Evolutionary conservation across 768 basidiomycete genomes (phyloP).

Genomic region (Roridomyces roridus): DNA sequence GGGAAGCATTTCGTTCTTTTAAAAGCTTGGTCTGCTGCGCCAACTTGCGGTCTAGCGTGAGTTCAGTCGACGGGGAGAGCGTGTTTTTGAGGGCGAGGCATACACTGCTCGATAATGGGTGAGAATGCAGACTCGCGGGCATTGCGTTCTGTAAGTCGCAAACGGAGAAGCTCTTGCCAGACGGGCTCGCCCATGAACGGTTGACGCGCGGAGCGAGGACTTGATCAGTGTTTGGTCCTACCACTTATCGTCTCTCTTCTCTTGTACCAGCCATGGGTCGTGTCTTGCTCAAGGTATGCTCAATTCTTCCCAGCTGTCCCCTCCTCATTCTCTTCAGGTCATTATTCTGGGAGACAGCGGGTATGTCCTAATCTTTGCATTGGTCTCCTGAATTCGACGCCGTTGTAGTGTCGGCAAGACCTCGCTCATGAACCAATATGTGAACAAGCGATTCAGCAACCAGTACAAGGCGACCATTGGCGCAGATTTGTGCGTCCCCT

Average conservation of each 20-base stretch:
- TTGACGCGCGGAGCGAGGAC: background rate
- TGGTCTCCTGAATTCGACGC: conserved; percentile 21
- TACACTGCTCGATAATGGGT: conserved; percentile 92
- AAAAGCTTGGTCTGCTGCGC: conserved; percentile 92
- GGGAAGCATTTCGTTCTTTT: conserved; percentile 90
- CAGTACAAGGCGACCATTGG: conserved; percentile 99
- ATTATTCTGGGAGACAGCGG: conserved; percentile 99
- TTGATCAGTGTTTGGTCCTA: conserved; percentile 6
- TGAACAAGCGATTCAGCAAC: conserved; percentile 99
- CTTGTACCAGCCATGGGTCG: conserved; percentile 74
- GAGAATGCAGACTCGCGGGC: conserved; percentile 81
- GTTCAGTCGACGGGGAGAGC: conserved; percentile 9
- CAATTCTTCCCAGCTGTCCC: background rate
- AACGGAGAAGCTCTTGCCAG: conserved; percentile 84
- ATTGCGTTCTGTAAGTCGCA: conserved; percentile 85
- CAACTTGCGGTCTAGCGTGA: conserved; percentile 77
- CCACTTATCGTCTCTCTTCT: conserved; percentile 27
- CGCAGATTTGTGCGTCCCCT: conserved; percentile 83
- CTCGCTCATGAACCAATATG: conserved; percentile 99
- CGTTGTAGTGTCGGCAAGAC: conserved; percentile 91
- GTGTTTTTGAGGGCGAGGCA: conserved; percentile 35
- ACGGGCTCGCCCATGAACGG: conserved; percentile 73
- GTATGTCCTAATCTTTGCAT: conserved; percentile 51
- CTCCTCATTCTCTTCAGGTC: conserved; percentile 60
- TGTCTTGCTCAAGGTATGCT: conserved; percentile 79